Conservation (phyloP, 1,284 basidiomycete genomes). For the Sphagnurus paluster region DNA sequence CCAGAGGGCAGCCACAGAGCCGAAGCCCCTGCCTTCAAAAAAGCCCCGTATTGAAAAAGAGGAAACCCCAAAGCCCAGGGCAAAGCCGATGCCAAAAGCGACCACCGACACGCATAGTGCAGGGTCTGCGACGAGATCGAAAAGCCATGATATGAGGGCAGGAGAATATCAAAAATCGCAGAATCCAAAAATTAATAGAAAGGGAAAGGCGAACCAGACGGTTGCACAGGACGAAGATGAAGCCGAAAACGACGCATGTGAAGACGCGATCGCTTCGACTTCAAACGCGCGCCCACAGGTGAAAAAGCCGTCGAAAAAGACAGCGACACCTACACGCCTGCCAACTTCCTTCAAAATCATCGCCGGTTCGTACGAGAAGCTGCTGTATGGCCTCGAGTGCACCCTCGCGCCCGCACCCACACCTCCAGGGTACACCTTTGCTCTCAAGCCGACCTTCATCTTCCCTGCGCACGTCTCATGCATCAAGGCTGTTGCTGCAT, state of each 20-base stretch:
- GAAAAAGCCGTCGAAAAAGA: slow-evolving; percentile 10
- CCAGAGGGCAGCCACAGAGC: background rate
- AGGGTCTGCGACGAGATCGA: background rate
- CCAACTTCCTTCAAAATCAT: slow-evolving; percentile 54
- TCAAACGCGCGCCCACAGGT: slow-evolving; percentile 9
- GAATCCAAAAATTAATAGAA: background rate
- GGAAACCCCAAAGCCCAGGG: background rate
- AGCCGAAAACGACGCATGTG: background rate
- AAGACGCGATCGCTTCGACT: background rate
- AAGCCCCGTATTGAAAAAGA: slow-evolving; percentile 9
- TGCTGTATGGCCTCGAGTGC: slow-evolving; percentile 79
- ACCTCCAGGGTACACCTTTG: slow-evolving; percentile 27
- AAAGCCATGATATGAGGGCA: slow-evolving; percentile 27
- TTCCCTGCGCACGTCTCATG: slow-evolving; percentile 96
- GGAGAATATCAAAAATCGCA: background rate
- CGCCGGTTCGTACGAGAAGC: slow-evolving; percentile 93
- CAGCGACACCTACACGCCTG: slow-evolving; percentile 8
- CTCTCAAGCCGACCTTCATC: slow-evolving; percentile 85
- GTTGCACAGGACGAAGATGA: background rate
- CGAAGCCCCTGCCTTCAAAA: slow-evolving; percentile 5
- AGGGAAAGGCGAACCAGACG: background rate
- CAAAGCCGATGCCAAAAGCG: background rate
- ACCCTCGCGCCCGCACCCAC: background rate
- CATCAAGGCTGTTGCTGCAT: slow-evolving; percentile 87
- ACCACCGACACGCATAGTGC: background rate